A percentile compares a stretch with the other conserved stretches of the same genome.
These are phyloP conservation scores for Thelonectria blattea DNA, from an alignment of 2,329 filamentous ascomycete genomes.

Conservation along the genomic window DNA sequence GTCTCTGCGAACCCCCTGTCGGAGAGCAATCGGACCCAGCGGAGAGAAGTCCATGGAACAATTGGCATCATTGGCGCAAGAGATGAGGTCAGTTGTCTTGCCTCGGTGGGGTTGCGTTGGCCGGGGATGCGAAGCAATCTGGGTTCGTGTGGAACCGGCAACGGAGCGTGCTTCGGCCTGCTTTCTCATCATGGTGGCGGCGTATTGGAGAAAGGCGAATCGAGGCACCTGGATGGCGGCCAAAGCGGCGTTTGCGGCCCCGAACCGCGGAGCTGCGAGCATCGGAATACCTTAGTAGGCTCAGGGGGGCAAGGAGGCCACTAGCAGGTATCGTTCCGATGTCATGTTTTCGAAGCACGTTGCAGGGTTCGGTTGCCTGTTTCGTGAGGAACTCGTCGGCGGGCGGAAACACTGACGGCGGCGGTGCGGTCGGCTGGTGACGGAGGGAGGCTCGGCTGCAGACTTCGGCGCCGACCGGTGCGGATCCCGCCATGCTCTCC, in stretches of 20 bases:
- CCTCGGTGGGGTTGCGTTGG: constrained; percentile 28
- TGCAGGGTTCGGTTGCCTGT: constrained; percentile 2
- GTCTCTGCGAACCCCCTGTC: constrained; percentile 23
- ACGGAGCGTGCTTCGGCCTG: constrained; percentile 15
- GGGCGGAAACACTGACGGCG: not conserved
- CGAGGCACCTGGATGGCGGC: constrained; percentile 30
- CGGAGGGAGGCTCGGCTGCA: constrained; percentile 28
- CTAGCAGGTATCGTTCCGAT: constrained; percentile 2
- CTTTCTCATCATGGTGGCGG: constrained; percentile 10
- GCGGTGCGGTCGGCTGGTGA: constrained; percentile 13
- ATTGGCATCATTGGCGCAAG: constrained; percentile 28
- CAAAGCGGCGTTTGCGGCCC: not conserved
- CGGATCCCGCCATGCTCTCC: not conserved
- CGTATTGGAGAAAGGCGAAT: constrained; percentile 14
- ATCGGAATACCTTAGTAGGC: constrained; percentile 11
- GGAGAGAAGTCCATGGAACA: constrained; percentile 32
- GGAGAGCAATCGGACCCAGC: constrained; percentile 31
- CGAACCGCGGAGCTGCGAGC: constrained; percentile 13
- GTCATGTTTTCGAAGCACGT: constrained; percentile 3
- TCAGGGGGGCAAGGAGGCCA: not conserved
- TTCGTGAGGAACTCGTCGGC: not conserved
- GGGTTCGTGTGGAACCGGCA: constrained; percentile 31
- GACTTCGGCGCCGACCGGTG: constrained; percentile 28
- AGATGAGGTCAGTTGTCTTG: constrained; percentile 35
- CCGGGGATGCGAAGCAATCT: constrained; percentile 28